Percentiles rank a stretch among this genome's conserved stretches.
Evolutionary conservation across 768 basidiomycete genomes (phyloP).

Genomic region (Dacryopinax spathularia): DNA sequence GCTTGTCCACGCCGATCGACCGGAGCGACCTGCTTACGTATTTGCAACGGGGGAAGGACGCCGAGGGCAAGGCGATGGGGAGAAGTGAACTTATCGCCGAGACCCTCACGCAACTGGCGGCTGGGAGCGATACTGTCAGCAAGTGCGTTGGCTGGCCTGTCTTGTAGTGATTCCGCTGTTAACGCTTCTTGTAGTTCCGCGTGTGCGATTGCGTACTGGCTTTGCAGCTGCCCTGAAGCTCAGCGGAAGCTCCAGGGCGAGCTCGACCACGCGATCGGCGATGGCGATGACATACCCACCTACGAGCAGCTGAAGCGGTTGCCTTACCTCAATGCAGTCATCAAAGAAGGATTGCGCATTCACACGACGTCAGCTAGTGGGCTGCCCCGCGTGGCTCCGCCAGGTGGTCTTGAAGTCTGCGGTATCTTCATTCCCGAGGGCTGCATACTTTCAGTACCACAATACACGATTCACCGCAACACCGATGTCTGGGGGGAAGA

Average conservation of each 20-base stretch:
- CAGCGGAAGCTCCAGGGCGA: conserved; percentile 19
- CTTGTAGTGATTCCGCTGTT: too few relatives aligned
- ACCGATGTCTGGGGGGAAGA: conserved; percentile 24
- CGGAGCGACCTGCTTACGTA: conserved; percentile 21
- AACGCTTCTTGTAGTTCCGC: too few relatives aligned
- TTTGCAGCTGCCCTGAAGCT: conserved; percentile 16
- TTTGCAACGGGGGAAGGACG: conserved; percentile 21
- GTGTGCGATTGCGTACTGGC: conserved; percentile 23
- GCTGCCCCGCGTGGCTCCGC: conserved; percentile 24
- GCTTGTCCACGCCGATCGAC: conserved; percentile 19
- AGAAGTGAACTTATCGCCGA: conserved; percentile 22
- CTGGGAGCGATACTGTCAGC: conserved; percentile 23
- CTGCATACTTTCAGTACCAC: conserved; percentile 25
- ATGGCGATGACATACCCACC: conserved; percentile 18
- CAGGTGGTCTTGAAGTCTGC: conserved; percentile 16
- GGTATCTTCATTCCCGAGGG: conserved; percentile 22
- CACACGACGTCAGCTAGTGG: conserved; percentile 29
- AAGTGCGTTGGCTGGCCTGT: too few relatives aligned
- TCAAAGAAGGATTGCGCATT: conserved; percentile 24
- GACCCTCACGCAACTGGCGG: conserved; percentile 12
- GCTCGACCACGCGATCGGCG: conserved; percentile 17
- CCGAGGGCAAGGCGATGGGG: conserved; percentile 20
- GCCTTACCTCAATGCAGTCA: conserved; percentile 21
- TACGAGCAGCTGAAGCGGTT: conserved; percentile 17
- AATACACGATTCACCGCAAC: conserved; percentile 25